Percentiles rank a stretch among this genome's conserved stretches.
These are phyloP conservation scores for Arabidopsis hybrid DNA, from an alignment of 441 rosid species.

Conservation along the genomic window DNA sequence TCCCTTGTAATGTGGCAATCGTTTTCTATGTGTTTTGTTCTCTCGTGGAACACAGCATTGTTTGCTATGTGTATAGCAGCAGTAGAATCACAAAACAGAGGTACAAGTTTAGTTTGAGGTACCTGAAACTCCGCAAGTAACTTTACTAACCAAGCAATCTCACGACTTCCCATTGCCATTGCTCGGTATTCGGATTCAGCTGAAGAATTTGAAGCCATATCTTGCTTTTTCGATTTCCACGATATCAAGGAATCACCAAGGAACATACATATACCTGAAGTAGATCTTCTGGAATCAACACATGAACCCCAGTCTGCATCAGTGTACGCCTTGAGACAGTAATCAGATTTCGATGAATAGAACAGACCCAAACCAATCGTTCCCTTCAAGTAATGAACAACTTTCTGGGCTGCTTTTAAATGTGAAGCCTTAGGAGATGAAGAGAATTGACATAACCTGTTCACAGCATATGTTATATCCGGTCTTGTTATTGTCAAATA, in stretches of 20 bases:
- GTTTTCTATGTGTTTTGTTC: not conserved
- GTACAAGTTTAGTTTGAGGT: not conserved
- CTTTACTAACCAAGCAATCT: not conserved
- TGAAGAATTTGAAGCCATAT: accelerated
- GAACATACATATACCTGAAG: not conserved
- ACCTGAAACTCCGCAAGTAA: accelerated
- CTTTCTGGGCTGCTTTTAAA: not conserved
- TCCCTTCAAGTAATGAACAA: not conserved
- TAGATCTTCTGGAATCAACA: not conserved
- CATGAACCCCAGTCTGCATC: not conserved
- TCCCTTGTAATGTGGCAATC: not conserved
- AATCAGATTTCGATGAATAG: accelerated
- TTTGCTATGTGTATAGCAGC: not conserved
- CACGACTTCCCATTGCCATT: not conserved
- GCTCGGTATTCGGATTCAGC: not conserved
- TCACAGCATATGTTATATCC: not conserved
- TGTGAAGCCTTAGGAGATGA: not conserved
- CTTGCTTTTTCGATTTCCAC: not conserved
- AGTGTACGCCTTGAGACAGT: accelerated
- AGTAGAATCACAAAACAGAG: not conserved
- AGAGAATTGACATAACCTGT: not conserved
- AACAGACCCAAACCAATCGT: not conserved
- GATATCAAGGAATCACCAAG: not conserved
- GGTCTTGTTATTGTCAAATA: not conserved
- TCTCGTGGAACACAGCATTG: not conserved